These are phyloP conservation scores for Zasmidium cellare DNA, from an alignment of 2,329 filamentous ascomycete species.

Conservation along the genomic window DNA sequence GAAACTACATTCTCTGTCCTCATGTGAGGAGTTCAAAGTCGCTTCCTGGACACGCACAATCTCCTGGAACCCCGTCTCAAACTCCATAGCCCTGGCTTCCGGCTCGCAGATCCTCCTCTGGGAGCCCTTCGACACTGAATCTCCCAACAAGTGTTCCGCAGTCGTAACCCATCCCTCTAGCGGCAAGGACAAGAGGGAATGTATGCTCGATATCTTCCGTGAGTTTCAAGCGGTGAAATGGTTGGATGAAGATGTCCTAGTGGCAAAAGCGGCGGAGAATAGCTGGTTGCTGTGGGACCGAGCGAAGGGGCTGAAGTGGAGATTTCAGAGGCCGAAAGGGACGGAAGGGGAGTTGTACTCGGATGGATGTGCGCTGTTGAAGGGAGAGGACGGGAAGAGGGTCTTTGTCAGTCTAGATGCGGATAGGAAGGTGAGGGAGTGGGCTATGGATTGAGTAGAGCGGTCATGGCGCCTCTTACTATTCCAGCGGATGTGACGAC, in stretches of 20 bases:
- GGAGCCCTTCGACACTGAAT: slow-evolving; percentile 1
- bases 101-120: slow-evolving; percentile 2
- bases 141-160: not conserved
- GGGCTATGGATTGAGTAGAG: not conserved
- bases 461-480: too few species aligned
- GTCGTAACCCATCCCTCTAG: slow-evolving; percentile 6
- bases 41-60: slow-evolving; percentile 7
- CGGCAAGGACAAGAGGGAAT: not conserved
- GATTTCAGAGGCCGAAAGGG: slow-evolving; percentile 10
- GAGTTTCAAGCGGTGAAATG: slow-evolving; percentile 1
- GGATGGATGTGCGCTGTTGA: not conserved
- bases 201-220: not conserved
- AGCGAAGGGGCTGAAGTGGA: slow-evolving; percentile 13
- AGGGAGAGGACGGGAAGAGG: slow-evolving; percentile 6
- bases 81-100: slow-evolving; percentile 2
- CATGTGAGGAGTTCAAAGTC: not conserved
- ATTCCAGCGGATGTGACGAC: too few species aligned
- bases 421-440: slow-evolving; percentile 13
- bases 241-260: slow-evolving; percentile 10
- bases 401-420: slow-evolving; percentile 7
- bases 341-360: not conserved
- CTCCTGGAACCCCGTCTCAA: slow-evolving; percentile 7
- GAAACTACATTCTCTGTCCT: not conserved
- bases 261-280: slow-evolving; percentile 5
- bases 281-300: slow-evolving; percentile 12